Evolutionary conservation across 495 filamentous ascomycete genomes (phyloP).

Genomic region (Daldinia concentrica): DNA sequence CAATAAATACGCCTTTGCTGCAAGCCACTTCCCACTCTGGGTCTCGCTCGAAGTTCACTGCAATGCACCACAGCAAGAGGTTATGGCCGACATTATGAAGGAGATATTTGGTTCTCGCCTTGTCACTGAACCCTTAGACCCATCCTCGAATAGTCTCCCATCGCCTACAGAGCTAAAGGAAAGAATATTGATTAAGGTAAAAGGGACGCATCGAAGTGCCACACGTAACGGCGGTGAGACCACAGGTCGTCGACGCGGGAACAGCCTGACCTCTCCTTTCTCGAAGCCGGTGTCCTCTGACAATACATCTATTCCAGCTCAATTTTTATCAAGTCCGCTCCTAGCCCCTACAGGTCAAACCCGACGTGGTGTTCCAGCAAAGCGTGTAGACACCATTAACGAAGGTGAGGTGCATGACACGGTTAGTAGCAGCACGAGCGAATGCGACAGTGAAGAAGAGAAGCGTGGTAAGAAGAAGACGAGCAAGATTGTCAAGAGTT

Average conservation of each 20-base stretch:
- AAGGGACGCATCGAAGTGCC: conserved; percentile 63
- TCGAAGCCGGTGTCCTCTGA: conserved; percentile 66
- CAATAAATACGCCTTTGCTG: conserved; percentile 88
- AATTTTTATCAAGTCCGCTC: conserved; percentile 67
- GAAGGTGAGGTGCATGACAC: conserved; percentile 61
- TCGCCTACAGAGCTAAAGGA: conserved; percentile 85
- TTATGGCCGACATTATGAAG: conserved; percentile 92
- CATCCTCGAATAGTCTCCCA: conserved; percentile 72
- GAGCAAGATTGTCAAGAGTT: conserved; percentile 84
- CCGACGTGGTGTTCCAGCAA: conserved; percentile 42
- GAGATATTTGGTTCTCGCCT: conserved; percentile 81
- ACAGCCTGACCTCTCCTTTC: conserved; percentile 82
- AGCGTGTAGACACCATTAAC: conserved; percentile 58
- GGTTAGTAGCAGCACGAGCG: conserved; percentile 63
- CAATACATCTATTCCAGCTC: conserved; percentile 59
- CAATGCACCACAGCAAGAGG: conserved; percentile 78
- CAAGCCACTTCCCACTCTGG: conserved; percentile 84
- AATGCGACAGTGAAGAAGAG: conserved; percentile 66
- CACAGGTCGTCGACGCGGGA: conserved; percentile 69
- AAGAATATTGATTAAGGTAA: conserved; percentile 93
- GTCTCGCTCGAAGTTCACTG: conserved; percentile 97
- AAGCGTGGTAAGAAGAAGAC: conserved; percentile 69
- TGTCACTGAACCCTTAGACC: conserved; percentile 75
- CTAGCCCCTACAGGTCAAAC: conserved; percentile 50
- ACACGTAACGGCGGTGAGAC: conserved; percentile 49